Evolutionary conservation across 73 alveolate genomes (phyloP), one percentile per base, ranked within the genome.

Genomic region (Paramecium caudatum): DNA sequence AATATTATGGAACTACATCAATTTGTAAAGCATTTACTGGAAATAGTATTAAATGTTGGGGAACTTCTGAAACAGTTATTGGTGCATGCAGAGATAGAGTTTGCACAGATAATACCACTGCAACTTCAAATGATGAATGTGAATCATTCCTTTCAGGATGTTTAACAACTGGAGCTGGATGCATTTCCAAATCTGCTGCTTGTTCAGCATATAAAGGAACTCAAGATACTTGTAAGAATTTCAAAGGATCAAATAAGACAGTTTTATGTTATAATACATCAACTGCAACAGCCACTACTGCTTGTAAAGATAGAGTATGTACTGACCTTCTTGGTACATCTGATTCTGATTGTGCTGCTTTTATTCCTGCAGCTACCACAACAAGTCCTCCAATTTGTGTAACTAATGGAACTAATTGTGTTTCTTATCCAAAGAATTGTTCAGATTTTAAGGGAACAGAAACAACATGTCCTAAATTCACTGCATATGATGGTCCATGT

Each of bases 161-260:
- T 16, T 17, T 68, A 25, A 25, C 16, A n/a, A 68, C 25, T 4
- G 84, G 88, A n/a, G 62, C 33, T 16, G 88, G 88, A 21, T 74
- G 88, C 33, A 47, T 74, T 0, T 5, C 2, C 3, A 74, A 74
- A 19, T 10, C 69, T 37, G 88, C 21, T 41, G 34, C 88, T 37
- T 74, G 88, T 25, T 15, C 46, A 19, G 2, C 88, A 1, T 74
- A 74, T 45, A 74, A 39, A 27, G 88, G 88, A 41, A 74, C 69
- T 13, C 19, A 74, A 39, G 34, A 19, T 2, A 27, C 23, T n/a
- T 74, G 88, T 23, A 9, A 5, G 16, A 30, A 25, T 9, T 74
- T 74, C 55, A 41, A 74, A 30, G 88, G 88, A 74, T 41, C 62
- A 19, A 41, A 13, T 74, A 68, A 68, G 7, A 0, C 0, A 3